A percentile compares a stretch with the other conserved stretches of the same genome.
Conservation (phyloP, 2,329 filamentous ascomycete species). For the Ophiostoma fasciatum region DNA sequence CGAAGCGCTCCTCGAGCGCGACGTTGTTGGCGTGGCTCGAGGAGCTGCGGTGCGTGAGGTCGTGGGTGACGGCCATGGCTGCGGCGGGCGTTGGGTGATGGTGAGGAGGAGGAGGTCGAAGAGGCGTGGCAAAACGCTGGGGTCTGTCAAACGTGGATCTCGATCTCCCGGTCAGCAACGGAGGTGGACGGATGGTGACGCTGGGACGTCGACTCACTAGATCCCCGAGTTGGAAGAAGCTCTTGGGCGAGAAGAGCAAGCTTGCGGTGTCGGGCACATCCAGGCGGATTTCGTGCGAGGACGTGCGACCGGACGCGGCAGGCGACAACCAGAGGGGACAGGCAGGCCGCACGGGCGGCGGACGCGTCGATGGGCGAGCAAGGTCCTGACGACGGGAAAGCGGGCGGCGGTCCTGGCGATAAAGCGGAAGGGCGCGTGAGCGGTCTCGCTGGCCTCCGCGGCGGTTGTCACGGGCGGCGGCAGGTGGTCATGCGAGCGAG, state of each 20-base stretch:
- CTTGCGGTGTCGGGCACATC: conserved; percentile 6
- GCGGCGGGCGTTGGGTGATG: background rate
- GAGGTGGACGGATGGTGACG: background rate
- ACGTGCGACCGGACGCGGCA: background rate
- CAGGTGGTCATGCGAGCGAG: no score
- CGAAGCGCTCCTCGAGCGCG: conserved; percentile 83
- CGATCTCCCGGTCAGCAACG: no score
- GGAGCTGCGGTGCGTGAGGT: conserved; percentile 54
- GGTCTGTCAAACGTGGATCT: no score
- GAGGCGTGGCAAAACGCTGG: no score
- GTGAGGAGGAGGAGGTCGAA: background rate
- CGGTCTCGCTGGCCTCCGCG: no score
- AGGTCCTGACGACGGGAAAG: no score
- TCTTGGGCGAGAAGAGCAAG: conserved; percentile 7
- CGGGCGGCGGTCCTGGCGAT: no score
- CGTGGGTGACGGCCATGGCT: conserved; percentile 64
- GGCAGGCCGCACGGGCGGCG: no score
- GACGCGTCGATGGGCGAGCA: no score
- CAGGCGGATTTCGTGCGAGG: conserved; percentile 2
- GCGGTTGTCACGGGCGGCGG: no score
- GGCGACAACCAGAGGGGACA: background rate
- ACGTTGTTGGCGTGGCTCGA: conserved; percentile 34
- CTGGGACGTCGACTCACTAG: conserved; percentile 4
- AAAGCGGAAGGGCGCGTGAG: no score
- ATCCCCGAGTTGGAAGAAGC: conserved; percentile 7